Evolutionary conservation across 495 filamentous ascomycete genomes (phyloP).

Genomic region (Astrothelium subdiscretum): DNA sequence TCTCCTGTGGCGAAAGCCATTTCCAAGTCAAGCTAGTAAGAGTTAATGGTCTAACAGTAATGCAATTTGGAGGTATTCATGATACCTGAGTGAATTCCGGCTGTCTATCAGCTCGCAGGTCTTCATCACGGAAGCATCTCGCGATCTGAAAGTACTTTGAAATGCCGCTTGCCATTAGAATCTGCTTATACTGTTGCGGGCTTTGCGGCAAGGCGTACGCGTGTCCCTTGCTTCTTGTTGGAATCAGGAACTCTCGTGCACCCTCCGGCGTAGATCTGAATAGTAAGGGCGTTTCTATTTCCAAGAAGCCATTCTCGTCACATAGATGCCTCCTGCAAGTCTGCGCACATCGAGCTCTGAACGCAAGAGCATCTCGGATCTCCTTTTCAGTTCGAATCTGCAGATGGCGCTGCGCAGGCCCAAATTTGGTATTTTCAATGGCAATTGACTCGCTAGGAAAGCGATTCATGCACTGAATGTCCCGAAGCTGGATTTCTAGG

Average conservation of each 20-base stretch:
- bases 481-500: constrained; percentile 52
- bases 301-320: constrained; percentile 44
- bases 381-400: constrained; percentile 62
- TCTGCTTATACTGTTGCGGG: constrained; percentile 97
- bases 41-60: not conserved
- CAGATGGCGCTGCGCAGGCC: constrained; percentile 64
- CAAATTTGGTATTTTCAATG: constrained; percentile 57
- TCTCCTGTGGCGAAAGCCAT: constrained; percentile 69
- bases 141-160: constrained; percentile 82
- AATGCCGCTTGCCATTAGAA: constrained; percentile 86
- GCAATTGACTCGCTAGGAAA: constrained; percentile 69
- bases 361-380: constrained; percentile 50
- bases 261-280: constrained; percentile 98
- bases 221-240: constrained; percentile 59
- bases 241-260: constrained; percentile 90
- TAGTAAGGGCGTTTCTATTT: constrained; percentile 83
- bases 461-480: constrained; percentile 57
- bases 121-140: constrained; percentile 90
- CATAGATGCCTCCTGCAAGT: constrained; percentile 43
- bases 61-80: not conserved
- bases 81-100: constrained; percentile 90
- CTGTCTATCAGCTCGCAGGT: constrained; percentile 83
- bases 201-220: constrained; percentile 92
- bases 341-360: constrained; percentile 42
- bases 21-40: constrained; percentile 69